phyloP scores from a whole-genome alignment of 2,329 filamentous ascomycete species.

The Cadophora sp. region DNA sequence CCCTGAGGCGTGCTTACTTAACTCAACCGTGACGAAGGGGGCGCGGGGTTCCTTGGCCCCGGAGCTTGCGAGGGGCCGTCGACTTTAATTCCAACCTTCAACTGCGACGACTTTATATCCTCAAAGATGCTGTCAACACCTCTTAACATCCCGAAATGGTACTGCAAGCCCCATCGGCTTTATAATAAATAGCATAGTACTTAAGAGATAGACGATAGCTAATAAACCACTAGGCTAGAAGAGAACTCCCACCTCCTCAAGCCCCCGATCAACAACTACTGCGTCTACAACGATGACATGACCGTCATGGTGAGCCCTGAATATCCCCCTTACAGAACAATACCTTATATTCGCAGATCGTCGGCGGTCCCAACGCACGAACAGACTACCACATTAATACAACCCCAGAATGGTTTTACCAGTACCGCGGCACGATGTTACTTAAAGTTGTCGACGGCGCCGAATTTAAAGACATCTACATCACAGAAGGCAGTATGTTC shows the following conservation, averaged over 20 bases:
- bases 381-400: slow-evolving; percentile 99
- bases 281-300: slow-evolving; percentile 85
- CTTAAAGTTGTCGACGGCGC: slow-evolving; percentile 83
- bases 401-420: slow-evolving; percentile 98
- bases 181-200: neutral
- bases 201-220: slow-evolving; percentile 5
- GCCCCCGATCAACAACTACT: slow-evolving; percentile 97
- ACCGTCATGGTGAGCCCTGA: slow-evolving; percentile 73
- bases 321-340: neutral
- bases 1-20: too few species aligned
- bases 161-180: neutral
- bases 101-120: neutral
- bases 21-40: too few species aligned
- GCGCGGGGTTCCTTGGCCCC: too few species aligned
- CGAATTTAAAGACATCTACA: slow-evolving; percentile 81
- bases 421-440: slow-evolving; percentile 91
- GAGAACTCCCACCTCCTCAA: slow-evolving; percentile 84
- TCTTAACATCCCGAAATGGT: slow-evolving; percentile 46
- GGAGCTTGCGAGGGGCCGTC: too few species aligned
- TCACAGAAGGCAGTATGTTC: slow-evolving; percentile 93
- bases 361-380: slow-evolving; percentile 93
- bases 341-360: slow-evolving; percentile 63
- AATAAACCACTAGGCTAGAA: slow-evolving; percentile 70
- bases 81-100: neutral
- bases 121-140: slow-evolving; percentile 40